phyloP scores from a whole-genome alignment of 192 early-diverging fungal genomes.

The Podila verticillata region DNA sequence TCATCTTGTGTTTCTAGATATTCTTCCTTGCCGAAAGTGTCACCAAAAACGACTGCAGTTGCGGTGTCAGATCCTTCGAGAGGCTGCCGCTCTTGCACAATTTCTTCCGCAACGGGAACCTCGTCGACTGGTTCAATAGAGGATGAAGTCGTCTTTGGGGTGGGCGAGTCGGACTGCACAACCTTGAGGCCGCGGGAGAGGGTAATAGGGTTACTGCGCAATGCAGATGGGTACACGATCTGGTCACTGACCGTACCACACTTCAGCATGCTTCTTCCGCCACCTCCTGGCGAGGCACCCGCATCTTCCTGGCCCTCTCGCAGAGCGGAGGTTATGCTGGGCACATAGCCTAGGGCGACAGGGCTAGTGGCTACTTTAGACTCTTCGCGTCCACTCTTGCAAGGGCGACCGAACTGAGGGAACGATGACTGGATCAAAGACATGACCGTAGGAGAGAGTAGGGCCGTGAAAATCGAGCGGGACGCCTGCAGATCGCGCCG shows the following conservation, averaged over 20 bases:
- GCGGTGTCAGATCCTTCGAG: background rate
- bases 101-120: background rate
- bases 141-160: background rate
- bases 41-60: background rate
- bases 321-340: background rate
- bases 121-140: background rate
- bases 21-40: background rate
- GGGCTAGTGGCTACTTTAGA: background rate
- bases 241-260: background rate
- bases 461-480: background rate
- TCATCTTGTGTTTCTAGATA: background rate
- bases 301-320: background rate
- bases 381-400: background rate
- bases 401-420: background rate
- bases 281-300: background rate
- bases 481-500: background rate
- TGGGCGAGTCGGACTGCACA: background rate
- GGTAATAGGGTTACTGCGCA: background rate
- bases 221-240: background rate
- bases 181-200: background rate
- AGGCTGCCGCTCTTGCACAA: background rate
- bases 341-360: background rate
- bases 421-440: slow-evolving; percentile 2
- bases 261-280: background rate
- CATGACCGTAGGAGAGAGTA: background rate